Conservation (phyloP, 1,284 basidiomycete genomes). For the Cutaneotrichosporon cyanovorans region DNA sequence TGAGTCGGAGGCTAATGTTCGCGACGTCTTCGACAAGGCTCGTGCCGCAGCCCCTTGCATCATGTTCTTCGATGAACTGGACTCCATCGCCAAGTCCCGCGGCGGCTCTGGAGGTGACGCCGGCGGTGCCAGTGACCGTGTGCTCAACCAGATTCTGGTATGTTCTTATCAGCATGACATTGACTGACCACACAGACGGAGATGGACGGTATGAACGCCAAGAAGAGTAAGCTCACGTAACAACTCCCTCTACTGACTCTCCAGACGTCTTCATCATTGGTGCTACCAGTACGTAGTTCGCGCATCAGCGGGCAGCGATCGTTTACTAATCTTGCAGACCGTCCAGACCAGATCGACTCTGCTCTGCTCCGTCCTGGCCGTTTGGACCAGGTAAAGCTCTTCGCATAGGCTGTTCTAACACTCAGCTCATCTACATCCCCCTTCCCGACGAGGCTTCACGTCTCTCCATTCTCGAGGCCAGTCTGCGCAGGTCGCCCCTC, state of each 20-base stretch:
- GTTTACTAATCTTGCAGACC: conserved; percentile 47
- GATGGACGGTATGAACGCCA: conserved; percentile 99
- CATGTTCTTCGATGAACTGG: conserved; percentile 99
- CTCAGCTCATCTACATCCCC: conserved; percentile 82
- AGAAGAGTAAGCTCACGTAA: conserved; percentile 59
- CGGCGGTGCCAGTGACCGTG: conserved; percentile 94
- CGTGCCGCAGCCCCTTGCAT: conserved; percentile 97
- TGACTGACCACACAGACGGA: conserved; percentile 56
- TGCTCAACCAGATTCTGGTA: conserved; percentile 83
- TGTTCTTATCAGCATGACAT: conserved; percentile 3
- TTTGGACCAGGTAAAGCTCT: conserved; percentile 58
- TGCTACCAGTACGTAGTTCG: conserved; percentile 60
- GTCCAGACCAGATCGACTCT: conserved; percentile 97
- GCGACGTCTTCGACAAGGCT: conserved; percentile 99
- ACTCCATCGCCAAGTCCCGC: conserved; percentile 96
- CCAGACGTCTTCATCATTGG: conserved; percentile 90
- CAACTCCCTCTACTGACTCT: neutral
- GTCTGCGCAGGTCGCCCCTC: conserved; percentile 87
- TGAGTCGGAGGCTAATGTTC: conserved; percentile 98
- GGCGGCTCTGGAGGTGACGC: conserved; percentile 68
- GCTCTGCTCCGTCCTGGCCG: conserved; percentile 96
- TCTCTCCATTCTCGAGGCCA: conserved; percentile 81
- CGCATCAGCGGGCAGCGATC: neutral
- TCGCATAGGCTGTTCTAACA: conserved; percentile 33
- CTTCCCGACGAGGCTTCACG: conserved; percentile 90